Conservation (phyloP, 1,139 yeast species). For the Blastobotrys serpentis region DNA sequence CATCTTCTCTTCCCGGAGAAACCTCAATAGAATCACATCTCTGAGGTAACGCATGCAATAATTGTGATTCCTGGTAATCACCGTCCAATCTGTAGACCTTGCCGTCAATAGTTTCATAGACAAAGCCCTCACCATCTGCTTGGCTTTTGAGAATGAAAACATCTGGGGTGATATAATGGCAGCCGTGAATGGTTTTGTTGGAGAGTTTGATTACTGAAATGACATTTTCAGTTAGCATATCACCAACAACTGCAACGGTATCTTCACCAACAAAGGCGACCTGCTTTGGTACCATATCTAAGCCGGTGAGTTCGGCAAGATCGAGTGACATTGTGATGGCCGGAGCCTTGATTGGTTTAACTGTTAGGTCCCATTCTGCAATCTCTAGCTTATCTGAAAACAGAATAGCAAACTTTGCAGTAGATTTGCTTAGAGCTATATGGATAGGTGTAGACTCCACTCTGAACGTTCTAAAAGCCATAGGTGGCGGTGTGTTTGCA, state of each 20-base stretch:
- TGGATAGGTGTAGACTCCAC: constrained; percentile 54
- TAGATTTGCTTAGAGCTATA: constrained; percentile 62
- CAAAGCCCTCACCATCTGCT: constrained; percentile 52
- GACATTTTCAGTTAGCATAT: constrained; percentile 32
- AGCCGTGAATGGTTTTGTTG: constrained; percentile 8
- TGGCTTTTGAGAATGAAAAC: constrained; percentile 57
- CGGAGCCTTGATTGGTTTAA: constrained; percentile 48
- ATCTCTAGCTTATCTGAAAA: constrained; percentile 46
- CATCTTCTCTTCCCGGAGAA: constrained; percentile 22
- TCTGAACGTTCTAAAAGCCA: constrained; percentile 66
- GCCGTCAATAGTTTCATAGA: constrained; percentile 66
- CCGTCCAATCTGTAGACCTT: constrained; percentile 45
- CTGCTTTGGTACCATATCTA: constrained; percentile 58
- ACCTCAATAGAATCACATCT: constrained; percentile 58
- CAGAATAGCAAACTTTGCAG: constrained; percentile 57
- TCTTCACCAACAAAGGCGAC: constrained; percentile 55
- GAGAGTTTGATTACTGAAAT: constrained; percentile 12
- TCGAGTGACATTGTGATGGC: constrained; percentile 41
- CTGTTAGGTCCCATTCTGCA: constrained; percentile 42
- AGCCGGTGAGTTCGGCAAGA: constrained; percentile 38
- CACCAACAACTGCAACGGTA: constrained; percentile 57
- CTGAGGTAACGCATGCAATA: constrained; percentile 60
- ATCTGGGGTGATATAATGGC: constrained; percentile 42
- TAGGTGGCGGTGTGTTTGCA: constrained; percentile 96
- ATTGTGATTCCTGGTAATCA: constrained; percentile 34